Evolutionary conservation across 2,329 filamentous ascomycete genomes (phyloP), one percentile per base, ranked within the genome.

Genomic region (Verticillium nonalfalfae): DNA sequence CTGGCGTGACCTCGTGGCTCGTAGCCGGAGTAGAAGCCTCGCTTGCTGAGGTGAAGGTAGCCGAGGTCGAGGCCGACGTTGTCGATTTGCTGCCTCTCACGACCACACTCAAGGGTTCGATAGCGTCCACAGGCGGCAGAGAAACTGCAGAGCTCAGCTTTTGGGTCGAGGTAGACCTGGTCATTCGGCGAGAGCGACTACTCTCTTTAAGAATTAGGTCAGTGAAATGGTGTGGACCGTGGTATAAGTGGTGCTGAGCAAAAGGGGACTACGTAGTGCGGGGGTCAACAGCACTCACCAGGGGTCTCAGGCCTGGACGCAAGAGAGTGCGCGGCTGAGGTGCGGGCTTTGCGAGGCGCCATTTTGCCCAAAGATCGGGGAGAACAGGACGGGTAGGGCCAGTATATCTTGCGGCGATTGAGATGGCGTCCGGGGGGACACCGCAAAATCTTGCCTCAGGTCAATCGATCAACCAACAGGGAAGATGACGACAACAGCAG

Each of bases 11-110:
- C 13, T 73, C 71, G 65, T 72, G 71, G 65, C 78, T 80, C 26
- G 79, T 80, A 34, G 76, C 71, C 3, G 78, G 76, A 7, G 79
- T 81, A 14, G 74, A 74, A 62, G 74, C 74, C 33, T 76, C 78
- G 62, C 74, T 75, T 21, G 74, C 75, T 4, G 73, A 73, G 5
- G 65, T 68, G 21, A 67, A 69, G 21, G 67, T 67, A 15, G 72
- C 67, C 0, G 74, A 73, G 6, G 76, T 76, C 9, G 73, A 67
- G 18, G 70, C 69, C 2, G 75, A 72, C 7, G 77, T 77, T 18
- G 65, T 62, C 35, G 76, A 75, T 21, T 73, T 70, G 59, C 64
- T 52, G 45, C 45, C 45, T 21, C 45, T 18, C 11, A 18, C 13
- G 10, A 3, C 9, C 7, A 11, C 45, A 10, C 45, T 18, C 21